Percentiles rank a stretch among this genome's conserved stretches.
These are phyloP conservation scores for Fraxinus anomala DNA, from an alignment of 257 asterid genomes.

Conservation along the genomic window DNA sequence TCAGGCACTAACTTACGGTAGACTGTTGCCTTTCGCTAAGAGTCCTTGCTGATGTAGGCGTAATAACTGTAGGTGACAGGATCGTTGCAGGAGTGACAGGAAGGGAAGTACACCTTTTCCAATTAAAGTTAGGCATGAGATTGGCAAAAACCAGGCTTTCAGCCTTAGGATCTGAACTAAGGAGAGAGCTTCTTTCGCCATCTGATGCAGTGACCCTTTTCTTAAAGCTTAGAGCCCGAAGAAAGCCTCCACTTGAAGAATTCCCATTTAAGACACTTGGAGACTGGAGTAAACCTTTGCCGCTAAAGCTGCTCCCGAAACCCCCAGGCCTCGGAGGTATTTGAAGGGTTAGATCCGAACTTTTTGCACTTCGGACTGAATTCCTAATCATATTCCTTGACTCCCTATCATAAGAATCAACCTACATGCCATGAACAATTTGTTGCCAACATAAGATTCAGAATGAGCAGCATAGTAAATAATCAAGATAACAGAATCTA, in stretches of 20 bases:
- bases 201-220: constrained; percentile 40
- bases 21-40: constrained; percentile 52
- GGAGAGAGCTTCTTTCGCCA: constrained; percentile 71
- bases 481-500: constrained; percentile 1
- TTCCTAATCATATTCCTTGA: constrained; percentile 26
- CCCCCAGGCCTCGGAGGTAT: constrained; percentile 62
- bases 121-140: constrained; percentile 29
- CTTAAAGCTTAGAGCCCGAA: constrained; percentile 73
- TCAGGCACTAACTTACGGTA: constrained; percentile 47
- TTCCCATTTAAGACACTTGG: constrained; percentile 36
- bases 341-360: constrained; percentile 63
- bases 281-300: constrained; percentile 39
- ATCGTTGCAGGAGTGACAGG: constrained; percentile 70
- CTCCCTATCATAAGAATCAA: constrained; percentile 32
- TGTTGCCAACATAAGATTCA: constrained; percentile 13
- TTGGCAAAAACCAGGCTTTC: constrained; percentile 58
- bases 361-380: constrained; percentile 37
- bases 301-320: constrained; percentile 45
- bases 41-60: constrained; percentile 53
- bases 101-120: constrained; percentile 76
- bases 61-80: constrained; percentile 53
- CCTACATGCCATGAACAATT: constrained; percentile 40
- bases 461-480: not conserved
- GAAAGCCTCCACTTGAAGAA: constrained; percentile 55
- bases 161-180: constrained; percentile 49